Evolutionary conservation across 2,329 filamentous ascomycete genomes (phyloP), one percentile per base, ranked within the genome.

Genomic region (Microthyrium microscopicum): DNA sequence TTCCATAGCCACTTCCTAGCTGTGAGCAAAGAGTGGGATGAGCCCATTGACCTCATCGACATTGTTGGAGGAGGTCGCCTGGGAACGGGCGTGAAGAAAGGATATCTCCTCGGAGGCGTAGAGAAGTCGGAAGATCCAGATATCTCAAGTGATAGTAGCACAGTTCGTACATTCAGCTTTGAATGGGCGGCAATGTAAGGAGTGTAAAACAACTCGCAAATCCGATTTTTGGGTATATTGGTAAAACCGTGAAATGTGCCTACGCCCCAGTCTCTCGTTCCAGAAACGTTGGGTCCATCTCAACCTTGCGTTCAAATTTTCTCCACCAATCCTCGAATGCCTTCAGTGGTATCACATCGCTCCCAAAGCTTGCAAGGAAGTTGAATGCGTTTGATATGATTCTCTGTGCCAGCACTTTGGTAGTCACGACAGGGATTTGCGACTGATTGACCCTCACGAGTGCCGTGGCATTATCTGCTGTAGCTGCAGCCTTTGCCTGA

Each of bases 321-420:
- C 66, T 69, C 89, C 91, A 98, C 89, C 91, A 98, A 38, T 92
- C 83, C 57, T 91, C 78, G 53, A 98, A 98, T 4, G 80, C 82
- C 57, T 81, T 89, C 42, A 98, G 57, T n/a, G 89, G 85, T 17
- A 98, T 81, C 9, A 91, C 78, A 52, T 95, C 87, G 29, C 78
- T 70, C 0, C 78, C 78, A 61, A 92, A 95, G 46, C 83, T 79
- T 3, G 87, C 74, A 37, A 98, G 62, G 53, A 93, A 95, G 56
- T 98, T 94, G 56, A 95, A 98, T 11, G 87, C 89, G 54, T 94
- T 93, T 46, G 82, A 78, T 46, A 98, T 95, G 45, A 98, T 94
- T 41, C 82, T 66, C 57, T 95, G 84, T 20, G 89, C 89, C 17
- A 98, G 64, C 2, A 83, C 61, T 42, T 81, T 73, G 1, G 83